A percentile compares a stretch with the other conserved stretches of the same genome.
These are phyloP conservation scores for Sphagnum tenellum DNA, from an alignment of 225 moss, liverwort and hornwort species.

Conservation along the genomic window DNA sequence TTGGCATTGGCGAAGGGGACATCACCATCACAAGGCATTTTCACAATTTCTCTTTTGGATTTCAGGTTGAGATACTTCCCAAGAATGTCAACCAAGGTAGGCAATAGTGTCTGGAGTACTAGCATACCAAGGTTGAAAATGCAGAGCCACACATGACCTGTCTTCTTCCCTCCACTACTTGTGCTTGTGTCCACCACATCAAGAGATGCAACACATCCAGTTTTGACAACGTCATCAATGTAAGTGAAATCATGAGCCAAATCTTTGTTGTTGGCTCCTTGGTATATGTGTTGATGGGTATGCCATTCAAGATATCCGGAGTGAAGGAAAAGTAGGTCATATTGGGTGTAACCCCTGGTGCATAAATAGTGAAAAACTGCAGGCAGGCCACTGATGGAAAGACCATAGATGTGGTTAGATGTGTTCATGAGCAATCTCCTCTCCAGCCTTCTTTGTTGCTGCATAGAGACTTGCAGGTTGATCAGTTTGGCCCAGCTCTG, in stretches of 20 bases:
- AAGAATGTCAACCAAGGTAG: slow-evolving; percentile 4
- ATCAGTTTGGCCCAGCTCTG: neutral
- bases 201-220: slow-evolving; percentile 1
- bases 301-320: slow-evolving; percentile 1
- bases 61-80: slow-evolving; percentile 1
- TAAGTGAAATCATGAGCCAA: slow-evolving; percentile 4
- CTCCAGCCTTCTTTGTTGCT: slow-evolving; percentile 5
- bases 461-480: slow-evolving; percentile 5
- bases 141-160: slow-evolving; percentile 1
- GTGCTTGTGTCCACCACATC: neutral
- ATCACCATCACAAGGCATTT: slow-evolving; percentile 3
- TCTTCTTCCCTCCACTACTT: slow-evolving; percentile 2
- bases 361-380: slow-evolving; percentile 2
- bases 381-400: no score
- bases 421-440: slow-evolving; percentile 2
- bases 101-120: slow-evolving; percentile 1
- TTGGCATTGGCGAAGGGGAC: slow-evolving; percentile 4
- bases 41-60: slow-evolving; percentile 3
- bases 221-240: slow-evolving; percentile 1
- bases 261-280: neutral
- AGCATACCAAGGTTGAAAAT: slow-evolving; percentile 2
- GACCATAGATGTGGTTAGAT: no score
- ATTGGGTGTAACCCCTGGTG: slow-evolving; percentile 2
- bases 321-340: slow-evolving; percentile 5
- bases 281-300: slow-evolving; percentile 1